Base-by-base conservation (phyloP, 176 grass and related monocot species). In the Metroxylon sagu region DNA sequence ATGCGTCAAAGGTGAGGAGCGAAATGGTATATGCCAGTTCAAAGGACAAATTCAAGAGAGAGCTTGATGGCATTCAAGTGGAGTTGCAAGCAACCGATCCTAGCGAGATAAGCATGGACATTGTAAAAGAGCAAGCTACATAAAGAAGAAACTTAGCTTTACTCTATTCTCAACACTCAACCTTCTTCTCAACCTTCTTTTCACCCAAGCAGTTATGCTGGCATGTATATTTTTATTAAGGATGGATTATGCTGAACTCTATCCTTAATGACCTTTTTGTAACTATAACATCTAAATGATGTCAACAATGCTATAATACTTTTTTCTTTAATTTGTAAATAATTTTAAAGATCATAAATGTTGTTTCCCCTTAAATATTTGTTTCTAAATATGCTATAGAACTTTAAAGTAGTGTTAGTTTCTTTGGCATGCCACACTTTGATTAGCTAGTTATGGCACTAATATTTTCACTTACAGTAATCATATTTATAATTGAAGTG, bases 11-110 rank as follows among this genome's bases (percentile, higher is more conserved):
- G 79, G 73, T 79, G 48, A 84, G 90, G 71, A 87, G 83, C 82
- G 89, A 95, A 76, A 95, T 95, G 86, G 61, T 95, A 26, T 95
- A 95, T 61, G 90, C 90, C 7, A 95, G 90, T 60, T 95, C 90
- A 3, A 90, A 95, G 86, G 90, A 95, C 71, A 49, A 86, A 54
- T 95, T 95, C 83, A 95, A 89, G 71, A 72, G 90, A 71, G 90
- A 95, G 71, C 86, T 95, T 18, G 90, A 95, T 54, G 90, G 90
- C 52, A 89, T 89, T 29, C 90, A 95, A 76, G 26, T 95, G 63
- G 90, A 95, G 83, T 64, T 95, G 25, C 90, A 95, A 63, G 86
- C 90, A 18, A 95, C 90, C 7, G 83, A 95, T 15, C 85, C 90
- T 16, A 95, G 90, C 7, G 90, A 95, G 64, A 95, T 89, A 82